Conservation (phyloP, 257 asterid species). For the Salvia miltiorrhiza region DNA sequence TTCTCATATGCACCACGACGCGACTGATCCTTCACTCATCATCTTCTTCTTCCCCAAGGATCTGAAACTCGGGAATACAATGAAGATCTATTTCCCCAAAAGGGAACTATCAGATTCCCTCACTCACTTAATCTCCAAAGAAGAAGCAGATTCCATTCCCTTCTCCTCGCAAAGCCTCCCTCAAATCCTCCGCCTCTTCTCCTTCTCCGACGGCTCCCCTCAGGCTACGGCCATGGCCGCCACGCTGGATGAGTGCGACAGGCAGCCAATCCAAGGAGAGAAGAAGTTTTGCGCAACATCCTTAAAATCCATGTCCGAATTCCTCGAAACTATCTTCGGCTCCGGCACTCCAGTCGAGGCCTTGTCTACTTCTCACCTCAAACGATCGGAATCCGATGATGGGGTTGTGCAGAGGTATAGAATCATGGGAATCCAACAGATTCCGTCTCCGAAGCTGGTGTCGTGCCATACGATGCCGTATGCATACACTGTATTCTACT, state of each 20-base stretch:
- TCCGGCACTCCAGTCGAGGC: constrained; percentile 17
- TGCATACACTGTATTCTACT: constrained; percentile 57
- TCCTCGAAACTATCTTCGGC: constrained; percentile 39
- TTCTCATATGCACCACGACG: constrained; percentile 29
- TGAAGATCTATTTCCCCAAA: constrained; percentile 49
- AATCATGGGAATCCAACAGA: constrained; percentile 27
- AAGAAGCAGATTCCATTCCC: constrained; percentile 59
- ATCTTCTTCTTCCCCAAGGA: constrained; percentile 66
- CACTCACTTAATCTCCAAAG: constrained; percentile 35
- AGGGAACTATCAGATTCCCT: constrained; percentile 33
- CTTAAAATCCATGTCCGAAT: constrained; percentile 46
- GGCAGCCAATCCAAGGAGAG: constrained; percentile 35
- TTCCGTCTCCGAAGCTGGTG: constrained; percentile 42
- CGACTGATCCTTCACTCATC: constrained; percentile 39
- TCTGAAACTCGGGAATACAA: constrained; percentile 42
- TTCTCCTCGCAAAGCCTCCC: constrained; percentile 31
- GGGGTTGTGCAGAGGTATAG: constrained; percentile 38
- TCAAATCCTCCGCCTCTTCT: constrained; percentile 38
- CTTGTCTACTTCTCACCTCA: neutral
- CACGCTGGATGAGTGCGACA: constrained; percentile 55
- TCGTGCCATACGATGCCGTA: constrained; percentile 86
- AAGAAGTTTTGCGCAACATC: constrained; percentile 68
- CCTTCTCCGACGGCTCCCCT: constrained; percentile 47
- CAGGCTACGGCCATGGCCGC: constrained; percentile 63
- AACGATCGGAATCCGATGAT: no score